Percentiles rank a stretch among this genome's conserved stretches.
phyloP scores from a whole-genome alignment of 495 filamentous ascomycete species.

The Gamarada debralockiae region DNA sequence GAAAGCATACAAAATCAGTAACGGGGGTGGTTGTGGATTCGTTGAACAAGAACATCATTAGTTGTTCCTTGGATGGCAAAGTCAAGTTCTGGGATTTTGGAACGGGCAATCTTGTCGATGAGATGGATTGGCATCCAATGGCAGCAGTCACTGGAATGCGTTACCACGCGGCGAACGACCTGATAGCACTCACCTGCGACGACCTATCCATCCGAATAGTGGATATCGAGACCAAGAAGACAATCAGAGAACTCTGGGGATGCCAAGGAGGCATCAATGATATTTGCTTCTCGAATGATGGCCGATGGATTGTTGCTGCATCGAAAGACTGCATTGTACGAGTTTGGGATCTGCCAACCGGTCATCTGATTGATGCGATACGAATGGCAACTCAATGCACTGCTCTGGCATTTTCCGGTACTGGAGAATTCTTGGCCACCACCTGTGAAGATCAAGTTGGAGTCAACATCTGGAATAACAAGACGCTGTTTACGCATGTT shows the following conservation, averaged over 20 bases:
- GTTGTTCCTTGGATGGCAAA: conserved; percentile 86
- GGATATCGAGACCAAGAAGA: conserved; percentile 83
- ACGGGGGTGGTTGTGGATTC: conserved; percentile 83
- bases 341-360: conserved; percentile 94
- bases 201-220: conserved; percentile 85
- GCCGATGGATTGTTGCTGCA: conserved; percentile 87
- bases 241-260: conserved; percentile 91
- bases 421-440: conserved; percentile 89
- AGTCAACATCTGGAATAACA: conserved; percentile 91
- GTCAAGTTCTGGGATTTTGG: conserved; percentile 97
- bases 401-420: conserved; percentile 79
- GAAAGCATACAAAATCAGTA: conserved; percentile 75
- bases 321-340: conserved; percentile 78
- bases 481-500: conserved; percentile 81
- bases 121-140: conserved; percentile 84
- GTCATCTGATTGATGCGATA: conserved; percentile 89
- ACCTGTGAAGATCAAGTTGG: conserved; percentile 82
- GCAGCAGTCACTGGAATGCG: conserved; percentile 71
- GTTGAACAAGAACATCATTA: conserved; percentile 77
- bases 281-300: conserved; percentile 89
- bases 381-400: conserved; percentile 70
- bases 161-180: conserved; percentile 75
- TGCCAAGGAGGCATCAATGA: conserved; percentile 77
- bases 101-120: conserved; percentile 69
- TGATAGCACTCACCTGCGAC: conserved; percentile 86